Evolutionary conservation across 2,329 filamentous ascomycete species (phyloP), one percentile per base, ranked within the genome.

Genomic region (Gyromitra esculenta): DNA sequence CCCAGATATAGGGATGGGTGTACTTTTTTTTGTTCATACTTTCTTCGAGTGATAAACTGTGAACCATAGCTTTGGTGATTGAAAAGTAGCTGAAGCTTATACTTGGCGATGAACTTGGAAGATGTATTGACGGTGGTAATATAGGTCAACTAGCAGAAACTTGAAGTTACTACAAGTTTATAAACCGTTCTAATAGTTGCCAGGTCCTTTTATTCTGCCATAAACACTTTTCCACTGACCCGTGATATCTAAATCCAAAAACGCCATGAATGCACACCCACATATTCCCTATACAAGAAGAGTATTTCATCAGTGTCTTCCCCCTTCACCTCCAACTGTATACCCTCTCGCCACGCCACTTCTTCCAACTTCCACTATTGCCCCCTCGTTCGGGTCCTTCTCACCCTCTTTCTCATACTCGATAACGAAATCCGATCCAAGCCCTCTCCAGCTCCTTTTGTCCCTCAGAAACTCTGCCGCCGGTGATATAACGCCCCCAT

Each of bases 311-410:
- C 60, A 78, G 54, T 77, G 73, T 50, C 63, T 74, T 21, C 52
- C 48, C 18, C 66, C 74, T 15, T 69, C 77, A 18, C 56, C 71
- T 5, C 66, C 79, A 45, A 96, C 91, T 0, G 87, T 89, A 85
- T 99, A 99, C 0, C 95, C 96, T 81, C 92, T 90, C 43, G 96
- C 96, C 73, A 98, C 90, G 15, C 96, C 96, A 79, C 90, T 91
- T 79, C 93, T 88, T 0, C 96, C 96, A 84, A 97, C 90, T 82
- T 97, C 93, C 73, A 99, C 88, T 18, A 88, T 83, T 0, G 91
- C 90, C 72, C 91, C 87, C 50, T 85, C 82, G 6, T 83, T 83
- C 71, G 83, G 82, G 85, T 85, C 84, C 68, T 88, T 87, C 13
- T 85, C 85, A n/a, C 84, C 86, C 63, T 87, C 86, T n/a, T 88